A percentile compares a stretch with the other conserved stretches of the same genome.
Conservation (phyloP, 257 asterid genomes). For the Solanum lignicaule region DNA sequence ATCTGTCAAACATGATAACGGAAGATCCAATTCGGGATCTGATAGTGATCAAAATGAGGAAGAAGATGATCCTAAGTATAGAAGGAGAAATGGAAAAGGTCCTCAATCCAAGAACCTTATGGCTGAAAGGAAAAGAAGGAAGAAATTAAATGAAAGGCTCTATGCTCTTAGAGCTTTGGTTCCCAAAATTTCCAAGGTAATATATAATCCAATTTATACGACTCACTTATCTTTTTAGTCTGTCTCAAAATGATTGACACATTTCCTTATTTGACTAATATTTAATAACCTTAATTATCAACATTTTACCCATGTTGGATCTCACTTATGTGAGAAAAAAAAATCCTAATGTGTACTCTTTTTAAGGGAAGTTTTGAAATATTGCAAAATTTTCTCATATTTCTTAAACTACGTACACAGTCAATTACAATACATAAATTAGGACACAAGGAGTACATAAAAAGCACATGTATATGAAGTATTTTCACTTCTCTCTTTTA, state of each 20-base stretch:
- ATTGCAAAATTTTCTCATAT: neutral
- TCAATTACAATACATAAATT: no score
- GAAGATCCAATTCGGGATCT: slow-evolving; percentile 37
- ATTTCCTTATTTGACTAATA: no score
- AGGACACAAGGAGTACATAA: neutral
- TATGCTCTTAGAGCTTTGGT: slow-evolving; percentile 73
- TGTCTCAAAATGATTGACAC: neutral
- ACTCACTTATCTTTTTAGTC: neutral
- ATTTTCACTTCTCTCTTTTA: neutral
- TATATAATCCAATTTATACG: no score
- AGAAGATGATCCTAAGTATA: slow-evolving; percentile 45
- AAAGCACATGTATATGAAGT: neutral
- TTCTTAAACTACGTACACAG: neutral
- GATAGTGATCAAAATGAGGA: slow-evolving; percentile 70
- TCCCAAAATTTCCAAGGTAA: slow-evolving; percentile 83
- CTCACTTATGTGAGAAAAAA: neutral
- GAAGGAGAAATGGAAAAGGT: slow-evolving; percentile 61
- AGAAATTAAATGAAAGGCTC: slow-evolving; percentile 82
- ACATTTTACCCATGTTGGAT: neutral
- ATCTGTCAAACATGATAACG: slow-evolving; percentile 37
- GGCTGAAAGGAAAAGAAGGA: slow-evolving; percentile 85
- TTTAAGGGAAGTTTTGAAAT: neutral
- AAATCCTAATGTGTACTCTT: neutral
- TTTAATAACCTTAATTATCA: neutral
- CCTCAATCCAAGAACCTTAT: slow-evolving; percentile 61